Conservation (phyloP, 2,329 filamentous ascomycete genomes). For the Clonostachys chloroleuca region DNA sequence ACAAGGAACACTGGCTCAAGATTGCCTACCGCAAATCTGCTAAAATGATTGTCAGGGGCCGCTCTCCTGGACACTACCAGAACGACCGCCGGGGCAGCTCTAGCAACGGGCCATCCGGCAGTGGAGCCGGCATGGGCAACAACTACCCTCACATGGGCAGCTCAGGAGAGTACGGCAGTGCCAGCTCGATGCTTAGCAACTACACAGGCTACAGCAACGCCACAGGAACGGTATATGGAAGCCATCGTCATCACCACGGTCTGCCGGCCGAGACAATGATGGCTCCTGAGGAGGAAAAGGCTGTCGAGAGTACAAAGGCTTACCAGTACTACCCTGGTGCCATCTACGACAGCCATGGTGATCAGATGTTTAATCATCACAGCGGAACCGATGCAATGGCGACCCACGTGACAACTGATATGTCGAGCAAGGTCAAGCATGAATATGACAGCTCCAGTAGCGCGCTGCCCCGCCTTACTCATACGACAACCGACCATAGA, state of each 20-base stretch:
- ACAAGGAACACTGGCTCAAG: conserved; percentile 59
- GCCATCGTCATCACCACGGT: conserved; percentile 40
- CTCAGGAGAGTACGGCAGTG: conserved; percentile 18
- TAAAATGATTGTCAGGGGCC: conserved; percentile 82
- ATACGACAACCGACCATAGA: conserved; percentile 25
- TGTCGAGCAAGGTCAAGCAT: conserved; percentile 39
- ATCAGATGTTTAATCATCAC: conserved; percentile 40
- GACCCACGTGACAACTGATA: conserved; percentile 20
- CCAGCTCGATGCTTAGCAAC: conserved; percentile 28
- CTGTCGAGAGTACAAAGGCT: conserved; percentile 40
- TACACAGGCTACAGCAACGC: conserved; percentile 14
- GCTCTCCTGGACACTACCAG: conserved; percentile 78
- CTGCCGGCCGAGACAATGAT: conserved; percentile 47
- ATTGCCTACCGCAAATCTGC: conserved; percentile 70
- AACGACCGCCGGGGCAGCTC: conserved; percentile 64
- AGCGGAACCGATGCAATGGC: conserved; percentile 25
- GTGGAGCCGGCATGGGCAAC: conserved; percentile 52
- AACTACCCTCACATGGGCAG: conserved; percentile 15
- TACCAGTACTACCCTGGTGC: conserved; percentile 51
- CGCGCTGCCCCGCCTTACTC: conserved; percentile 39
- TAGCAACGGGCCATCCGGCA: conserved; percentile 63
- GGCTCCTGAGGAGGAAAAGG: conserved; percentile 44
- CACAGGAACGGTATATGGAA: conserved; percentile 27
- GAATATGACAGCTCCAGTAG: conserved; percentile 32
- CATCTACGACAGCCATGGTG: conserved; percentile 42